Percentiles rank a stretch among this genome's conserved stretches.
These are phyloP conservation scores for Rhodamnia argentea DNA, from an alignment of 345 rosid genomes.

Conservation along the genomic window DNA sequence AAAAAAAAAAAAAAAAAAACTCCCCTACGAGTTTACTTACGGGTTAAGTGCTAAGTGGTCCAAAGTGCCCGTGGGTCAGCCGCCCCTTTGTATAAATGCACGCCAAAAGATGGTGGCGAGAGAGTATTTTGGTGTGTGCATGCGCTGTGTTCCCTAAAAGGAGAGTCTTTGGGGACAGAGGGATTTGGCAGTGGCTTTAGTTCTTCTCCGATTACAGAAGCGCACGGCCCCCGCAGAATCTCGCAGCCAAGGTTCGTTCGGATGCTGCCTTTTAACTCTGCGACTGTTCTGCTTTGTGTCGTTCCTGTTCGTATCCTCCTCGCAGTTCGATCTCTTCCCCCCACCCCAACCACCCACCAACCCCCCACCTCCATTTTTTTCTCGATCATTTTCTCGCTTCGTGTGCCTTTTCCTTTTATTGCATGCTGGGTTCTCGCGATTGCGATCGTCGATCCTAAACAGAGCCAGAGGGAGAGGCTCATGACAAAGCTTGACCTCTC, in stretches of 20 bases:
- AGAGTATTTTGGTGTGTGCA: not conserved
- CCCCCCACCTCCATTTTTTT: too few relatives aligned
- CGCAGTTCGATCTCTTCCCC: not conserved
- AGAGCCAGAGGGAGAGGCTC: not conserved
- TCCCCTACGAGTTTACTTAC: not conserved
- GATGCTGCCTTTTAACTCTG: not conserved
- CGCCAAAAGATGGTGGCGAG: not conserved
- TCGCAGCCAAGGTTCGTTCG: not conserved
- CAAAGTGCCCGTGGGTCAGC: not conserved
- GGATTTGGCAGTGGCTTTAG: not conserved
- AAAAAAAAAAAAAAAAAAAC: not conserved
- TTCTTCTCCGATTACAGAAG: not conserved
- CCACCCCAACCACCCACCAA: too few relatives aligned
- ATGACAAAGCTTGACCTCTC: not conserved
- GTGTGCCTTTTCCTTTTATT: not conserved
- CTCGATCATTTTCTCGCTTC: not conserved
- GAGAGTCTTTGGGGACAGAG: not conserved
- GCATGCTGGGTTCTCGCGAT: not conserved
- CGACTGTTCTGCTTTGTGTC: not conserved
- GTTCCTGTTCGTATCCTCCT: not conserved
- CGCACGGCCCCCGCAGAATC: not conserved
- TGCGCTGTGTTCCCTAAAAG: not conserved
- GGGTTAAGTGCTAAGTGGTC: not conserved
- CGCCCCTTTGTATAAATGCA: not conserved
- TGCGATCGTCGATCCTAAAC: not conserved